Evolutionary conservation across 495 filamentous ascomycete genomes (phyloP).

Genomic region (Aspergillus mulundensis): DNA sequence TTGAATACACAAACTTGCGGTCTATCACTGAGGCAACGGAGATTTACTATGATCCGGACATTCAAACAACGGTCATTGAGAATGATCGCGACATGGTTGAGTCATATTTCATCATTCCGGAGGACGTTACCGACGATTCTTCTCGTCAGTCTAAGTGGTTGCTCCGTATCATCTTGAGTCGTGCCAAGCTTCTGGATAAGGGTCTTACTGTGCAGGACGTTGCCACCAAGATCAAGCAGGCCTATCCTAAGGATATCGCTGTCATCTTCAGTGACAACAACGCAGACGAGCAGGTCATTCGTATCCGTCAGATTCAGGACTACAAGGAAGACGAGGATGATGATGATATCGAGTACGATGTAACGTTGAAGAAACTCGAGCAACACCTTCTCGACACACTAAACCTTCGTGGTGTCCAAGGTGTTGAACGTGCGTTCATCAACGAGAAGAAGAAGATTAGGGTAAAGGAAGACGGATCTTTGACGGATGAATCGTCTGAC

Average conservation of each 20-base stretch:
- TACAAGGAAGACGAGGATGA: slow-evolving; percentile 74
- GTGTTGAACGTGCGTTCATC: slow-evolving; percentile 88
- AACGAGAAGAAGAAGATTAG: slow-evolving; percentile 69
- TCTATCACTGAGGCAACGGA: slow-evolving; percentile 88
- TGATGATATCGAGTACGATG: slow-evolving; percentile 78
- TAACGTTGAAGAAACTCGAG: slow-evolving; percentile 85
- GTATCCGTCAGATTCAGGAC: slow-evolving; percentile 75
- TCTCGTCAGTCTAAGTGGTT: slow-evolving; percentile 89
- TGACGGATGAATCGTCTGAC: slow-evolving; percentile 66
- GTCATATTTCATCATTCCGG: slow-evolving; percentile 94
- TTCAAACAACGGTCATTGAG: slow-evolving; percentile 76
- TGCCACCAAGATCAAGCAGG: slow-evolving; percentile 79
- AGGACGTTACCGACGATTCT: slow-evolving; percentile 66
- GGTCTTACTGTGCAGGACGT: slow-evolving; percentile 88
- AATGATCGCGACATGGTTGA: slow-evolving; percentile 92
- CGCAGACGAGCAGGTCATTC: slow-evolving; percentile 90
- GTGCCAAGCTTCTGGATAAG: slow-evolving; percentile 93
- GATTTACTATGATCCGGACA: slow-evolving; percentile 95
- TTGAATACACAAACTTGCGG: slow-evolving; percentile 94
- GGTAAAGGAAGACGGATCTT: slow-evolving; percentile 58
- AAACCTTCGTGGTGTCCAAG: slow-evolving; percentile 82
- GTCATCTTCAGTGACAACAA: slow-evolving; percentile 98
- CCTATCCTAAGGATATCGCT: slow-evolving; percentile 80
- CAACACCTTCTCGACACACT: slow-evolving; percentile 85
- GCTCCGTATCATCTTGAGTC: slow-evolving; percentile 87